These are phyloP conservation scores for Zygosaccharomyces rouxii DNA, from an alignment of 805 yeast genomes.

Conservation along the genomic window DNA sequence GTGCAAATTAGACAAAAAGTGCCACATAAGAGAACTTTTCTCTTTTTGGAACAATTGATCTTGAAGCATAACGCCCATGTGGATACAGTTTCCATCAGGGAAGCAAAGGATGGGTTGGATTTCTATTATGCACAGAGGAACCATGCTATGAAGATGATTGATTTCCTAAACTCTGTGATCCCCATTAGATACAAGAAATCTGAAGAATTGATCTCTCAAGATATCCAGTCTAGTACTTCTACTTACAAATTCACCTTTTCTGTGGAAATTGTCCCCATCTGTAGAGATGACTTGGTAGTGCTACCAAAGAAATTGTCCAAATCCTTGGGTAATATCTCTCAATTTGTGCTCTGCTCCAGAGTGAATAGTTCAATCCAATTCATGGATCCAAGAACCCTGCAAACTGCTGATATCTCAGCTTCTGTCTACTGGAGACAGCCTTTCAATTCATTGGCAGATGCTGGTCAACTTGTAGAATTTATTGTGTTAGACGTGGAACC, in stretches of 20 bases:
- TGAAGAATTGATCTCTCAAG: constrained; percentile 86
- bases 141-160: constrained; percentile 92
- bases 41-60: constrained; percentile 92
- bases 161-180: constrained; percentile 76
- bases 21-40: constrained; percentile 91
- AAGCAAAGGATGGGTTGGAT: constrained; percentile 90
- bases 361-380: constrained; percentile 80
- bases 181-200: constrained; percentile 82
- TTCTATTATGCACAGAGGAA: constrained; percentile 84
- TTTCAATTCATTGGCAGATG: constrained; percentile 72
- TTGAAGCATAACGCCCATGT: constrained; percentile 89
- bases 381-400: constrained; percentile 77
- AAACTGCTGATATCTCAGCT: constrained; percentile 69
- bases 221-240: constrained; percentile 85
- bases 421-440: constrained; percentile 76
- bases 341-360: constrained; percentile 79
- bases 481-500: constrained; percentile 93
- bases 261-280: constrained; percentile 90
- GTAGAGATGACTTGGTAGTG: constrained; percentile 93
- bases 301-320: constrained; percentile 84
- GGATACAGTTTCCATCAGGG: constrained; percentile 90
- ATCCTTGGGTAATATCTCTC: constrained; percentile 74
- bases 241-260: constrained; percentile 88
- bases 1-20: constrained; percentile 98
- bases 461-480: constrained; percentile 74